Base-by-base conservation (phyloP, 2,329 filamentous ascomycete species). In the Sporothrix dimorphospora region DNA sequence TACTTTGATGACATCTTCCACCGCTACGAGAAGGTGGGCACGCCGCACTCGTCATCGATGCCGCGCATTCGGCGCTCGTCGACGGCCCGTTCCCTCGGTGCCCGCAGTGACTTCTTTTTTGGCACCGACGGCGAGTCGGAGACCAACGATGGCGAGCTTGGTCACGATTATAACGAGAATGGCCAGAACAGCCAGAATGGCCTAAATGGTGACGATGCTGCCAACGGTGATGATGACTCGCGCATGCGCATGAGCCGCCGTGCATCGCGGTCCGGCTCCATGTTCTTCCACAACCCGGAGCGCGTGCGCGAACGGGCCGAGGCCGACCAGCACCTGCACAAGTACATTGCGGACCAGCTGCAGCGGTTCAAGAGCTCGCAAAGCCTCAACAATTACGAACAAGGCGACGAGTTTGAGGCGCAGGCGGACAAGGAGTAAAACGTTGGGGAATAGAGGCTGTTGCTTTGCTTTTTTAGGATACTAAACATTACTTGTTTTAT, bases 1-100 rank as follows among this genome's bases (percentile, higher is more conserved):
- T 98, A 98, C 85, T 98, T 98, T 79, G 95, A 98, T 78, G 95
- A 98, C 78, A 89, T 94, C 73, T 92, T 97, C 81, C 86, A 87
- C 70, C 88, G 90, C 49, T 78, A 79, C 51, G 76, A 83, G 77
- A 74, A 75, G 73, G 70, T 30, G 24, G 76, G 81, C 68, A 72
- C 79, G 72, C 78, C 82, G 74, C 77, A 82, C 75, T 77, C 81
- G 5, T 76, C 81, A 3, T 74, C 72, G 21, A 79, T 78, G 30
- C 86, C 86, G 24, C 83, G 85, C 21, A 85, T 95, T 76, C 91
- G 93, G 49, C 90, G 94, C 71, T 94, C 92, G 4, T 95, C 94
- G 4, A 94, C 93, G 0, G 89, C 89, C 57, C 90, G 95, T 53
- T 97, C 93, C 65, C 94, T 98, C 72, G 92, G 93, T 47, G 89